Base-by-base conservation (phyloP, 768 basidiomycete genomes). In the Saitozyma sp. region DNA sequence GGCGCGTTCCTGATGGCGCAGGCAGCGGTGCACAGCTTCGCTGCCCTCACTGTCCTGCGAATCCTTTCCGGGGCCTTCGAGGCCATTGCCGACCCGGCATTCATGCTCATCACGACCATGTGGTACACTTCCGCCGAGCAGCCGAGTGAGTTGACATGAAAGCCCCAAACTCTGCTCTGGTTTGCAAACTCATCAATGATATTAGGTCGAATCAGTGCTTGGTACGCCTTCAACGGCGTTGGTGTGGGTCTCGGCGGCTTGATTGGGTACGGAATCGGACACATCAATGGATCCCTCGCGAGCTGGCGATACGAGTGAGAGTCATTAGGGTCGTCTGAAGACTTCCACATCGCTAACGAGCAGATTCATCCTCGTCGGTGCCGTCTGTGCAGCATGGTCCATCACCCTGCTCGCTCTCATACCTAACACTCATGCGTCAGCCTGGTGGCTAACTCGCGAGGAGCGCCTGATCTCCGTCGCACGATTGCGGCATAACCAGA, bases 171-270 rank as follows among this genome's bases (percentile, higher is more conserved):
- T n/a, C n/a, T n/a, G n/a, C n/a, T n/a, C n/a, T n/a, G n/a, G n/a
- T n/a, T n/a, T 46, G 76, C 69, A 79, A 82, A 59, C 69, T 82
- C 8, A 75, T 82, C 50, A 83, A 81, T 0, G 61, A 69, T 1
- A 78, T 76, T 82, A 0, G 70, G 66, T 3, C 61, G 80, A 19
- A 82, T 82, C 50, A 75, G 74, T 13, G 66, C 63, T 19, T 81
- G 81, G 81, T 81, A 83, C 66, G 63, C 71, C 8, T 80, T 80
- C 39, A 83, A 83, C 62, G 82, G 82, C 0, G 17, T 82, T 10
- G 82, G 82, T 9, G 80, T 82, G 19, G 82, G 78, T 0, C 64
- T 74, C 9, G 81, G 82, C 43, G 82, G 82, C 3, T 68, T 82
- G 10, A 67, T 83, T 11, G 81, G 80, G 13, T 79, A 74, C 48